Base-by-base conservation (phyloP, 176 grass and related monocot genomes). In the Zoysia pacifica region DNA sequence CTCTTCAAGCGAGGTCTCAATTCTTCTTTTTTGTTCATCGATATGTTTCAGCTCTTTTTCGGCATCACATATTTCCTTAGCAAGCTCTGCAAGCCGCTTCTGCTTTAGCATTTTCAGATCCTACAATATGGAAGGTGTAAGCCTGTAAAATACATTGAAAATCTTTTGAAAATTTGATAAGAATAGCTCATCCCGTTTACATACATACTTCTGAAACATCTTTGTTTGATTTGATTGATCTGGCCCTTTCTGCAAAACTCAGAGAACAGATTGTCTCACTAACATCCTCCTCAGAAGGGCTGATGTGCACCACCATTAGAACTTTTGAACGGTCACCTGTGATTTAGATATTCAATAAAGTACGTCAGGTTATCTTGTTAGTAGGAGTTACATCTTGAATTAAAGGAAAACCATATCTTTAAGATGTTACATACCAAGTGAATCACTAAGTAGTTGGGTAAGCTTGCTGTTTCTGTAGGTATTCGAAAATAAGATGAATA, bases 371-470 rank as follows among this genome's bases (percentile, higher is more conserved):
- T 79, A 55, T 79, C 18, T 35, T 68, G 38, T 56, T 79, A 11
- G 36, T 7, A 15, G 39, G 48, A 41, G n/a, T 58, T 46, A 28
- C 14, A 18, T 56, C 56, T n/a, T 66, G 64, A 52, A 13, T 9
- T 15, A 10, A 69, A 39, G 11, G 48, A 62, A 36, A 19, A 11
- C 50, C 49, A 50, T 37, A 71, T 7, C 45, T 19, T 2, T 2
- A 59, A 44, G 14, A 75, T 69, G 36, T 78, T 36, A 5, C 60
- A 13, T 89, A 98, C 92, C 92, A 3, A 98, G 89, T 12, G 96
- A 98, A 73, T 98, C 96, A 70, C 90, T 93, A 9, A 98, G 86
- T 77, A 94, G 87, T 58, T 98, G 96, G 69, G 96, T 98, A 52
- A 98, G 92, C 83, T 98, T 98, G 82, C 90, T 98, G 77, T 98